Evolutionary conservation across 139 green algal species (phyloP), one percentile per base, ranked within the genome.

Genomic region (Tetratostichococcus sp.): DNA sequence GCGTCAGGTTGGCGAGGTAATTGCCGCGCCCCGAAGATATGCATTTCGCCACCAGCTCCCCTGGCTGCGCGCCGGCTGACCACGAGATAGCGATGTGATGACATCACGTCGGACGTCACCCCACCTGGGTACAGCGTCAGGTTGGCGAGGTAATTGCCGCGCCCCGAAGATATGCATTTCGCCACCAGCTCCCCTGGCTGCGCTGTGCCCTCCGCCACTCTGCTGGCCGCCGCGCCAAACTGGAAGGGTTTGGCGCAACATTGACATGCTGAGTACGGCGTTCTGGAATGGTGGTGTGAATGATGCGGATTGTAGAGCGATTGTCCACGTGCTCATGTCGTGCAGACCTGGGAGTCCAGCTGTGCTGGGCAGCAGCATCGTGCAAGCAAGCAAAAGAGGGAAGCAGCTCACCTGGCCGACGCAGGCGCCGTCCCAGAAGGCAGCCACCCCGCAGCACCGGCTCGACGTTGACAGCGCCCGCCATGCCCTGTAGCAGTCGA

Each of bases 1-100:
- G 85, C 21, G 84, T 73, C 26, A 98, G 84, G 78, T 98, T 98
- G 62, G 93, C 89, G 30, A 98, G 83, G 84, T 97, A 98, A 84
- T 94, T 96, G 67, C 83, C 87, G 30, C 77, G 78, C 28, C 84
- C 87, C 16, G 67, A 83, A 0, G 69, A 33, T 81, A 95, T 87
- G 30, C 82, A 87, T 59, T 78, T 42, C 0, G 73, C 73, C 70
- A 62, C 50, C 50, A n/a, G 50, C 17, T 62, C 50, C 14, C 50
- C 50, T 11, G 39, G 39, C 39, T 50, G 39, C 8, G 39, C 39
- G n/a, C n/a, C n/a, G n/a, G n/a, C n/a, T n/a, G n/a, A n/a, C n/a
- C n/a, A n/a, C n/a, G n/a, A n/a, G n/a, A n/a, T n/a, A 50, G 69
- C 69, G 16, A 32, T 16, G 57, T 30, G 57, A 1, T 19, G 35